Evolutionary conservation across 2,329 filamentous ascomycete genomes (phyloP), one percentile per base, ranked within the genome.

Genomic region (Endothia cerciana): DNA sequence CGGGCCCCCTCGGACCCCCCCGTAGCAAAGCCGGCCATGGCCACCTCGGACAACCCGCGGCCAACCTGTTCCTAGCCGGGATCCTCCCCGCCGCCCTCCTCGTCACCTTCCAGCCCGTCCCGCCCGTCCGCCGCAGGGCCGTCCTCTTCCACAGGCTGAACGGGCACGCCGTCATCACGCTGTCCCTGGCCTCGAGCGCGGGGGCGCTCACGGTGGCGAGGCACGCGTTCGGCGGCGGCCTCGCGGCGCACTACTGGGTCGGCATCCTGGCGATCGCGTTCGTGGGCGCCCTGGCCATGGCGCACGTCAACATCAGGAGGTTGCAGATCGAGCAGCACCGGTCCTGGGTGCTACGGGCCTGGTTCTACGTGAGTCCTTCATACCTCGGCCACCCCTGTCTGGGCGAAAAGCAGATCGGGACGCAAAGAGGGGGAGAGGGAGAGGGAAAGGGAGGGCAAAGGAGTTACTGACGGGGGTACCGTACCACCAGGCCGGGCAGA

Each of bases 241-340:
- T 87, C 0, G 81, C 82, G 3, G 79, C 80, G 1, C 86, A 88
- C 70, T 72, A 75, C 0, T 78, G 71, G 1, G 72, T 82, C 0
- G 82, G 81, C 0, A 61, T 80, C 0, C 70, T 85, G 0, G 80
- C 75, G 0, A 77, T 86, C 41, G 71, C 80, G 5, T 84, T 84
- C 3, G 73, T 82, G 0, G 69, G 73, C 1, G 77, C 79, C 15
- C 72, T 85, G 40, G 67, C 72, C 0, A 67, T 88, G 53, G 83
- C 85, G 0, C 82, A 81, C 47, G 77, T 83, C 72, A 88, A 88
- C 68, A 82, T 89, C 73, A 88, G 85, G 72, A 76, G 78, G 2
- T 74, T 89, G 1, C 86, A 89, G 70, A 86, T 90, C 56, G 85
- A 88, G 41, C 82, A 89, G 70, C 87, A 89, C 68, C 80, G 87